Percentiles rank a stretch among this genome's conserved stretches.
Conservation (phyloP, 2,329 filamentous ascomycete genomes). For the Aspergillus udagawae region DNA sequence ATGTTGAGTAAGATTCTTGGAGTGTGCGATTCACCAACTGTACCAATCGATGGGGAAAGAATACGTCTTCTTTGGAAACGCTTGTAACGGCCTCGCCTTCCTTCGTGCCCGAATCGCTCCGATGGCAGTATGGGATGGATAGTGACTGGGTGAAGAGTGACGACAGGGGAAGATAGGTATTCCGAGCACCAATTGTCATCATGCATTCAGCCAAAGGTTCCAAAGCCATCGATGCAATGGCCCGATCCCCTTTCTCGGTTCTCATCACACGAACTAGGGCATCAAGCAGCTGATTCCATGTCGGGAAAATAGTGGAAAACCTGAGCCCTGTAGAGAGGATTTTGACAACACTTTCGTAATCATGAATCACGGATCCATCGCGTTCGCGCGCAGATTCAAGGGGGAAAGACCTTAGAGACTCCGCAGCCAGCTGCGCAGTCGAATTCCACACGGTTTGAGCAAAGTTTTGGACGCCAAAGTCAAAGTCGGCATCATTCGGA, state of each 20-base stretch:
- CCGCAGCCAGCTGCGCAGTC: constrained; percentile 29
- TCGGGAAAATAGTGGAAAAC: constrained; percentile 23
- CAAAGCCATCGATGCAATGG: constrained; percentile 61
- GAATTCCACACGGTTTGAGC: constrained; percentile 33
- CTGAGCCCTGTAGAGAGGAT: constrained; percentile 60
- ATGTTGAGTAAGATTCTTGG: constrained; percentile 50
- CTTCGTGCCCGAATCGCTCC: not conserved
- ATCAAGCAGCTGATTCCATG: constrained; percentile 54
- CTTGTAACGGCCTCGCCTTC: not conserved
- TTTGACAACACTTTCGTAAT: constrained; percentile 66
- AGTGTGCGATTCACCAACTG: constrained; percentile 55
- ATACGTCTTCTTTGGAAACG: not conserved
- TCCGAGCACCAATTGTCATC: constrained; percentile 23
- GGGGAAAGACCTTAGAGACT: constrained; percentile 39
- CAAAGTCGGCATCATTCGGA: constrained; percentile 11
- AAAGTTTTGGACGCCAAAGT: constrained; percentile 8
- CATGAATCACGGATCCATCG: constrained; percentile 54
- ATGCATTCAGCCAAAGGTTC: constrained; percentile 65
- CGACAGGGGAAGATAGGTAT: constrained; percentile 33
- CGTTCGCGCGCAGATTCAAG: constrained; percentile 41
- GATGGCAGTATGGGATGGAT: constrained; percentile 28
- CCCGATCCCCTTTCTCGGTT: constrained; percentile 63
- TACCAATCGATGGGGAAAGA: constrained; percentile 56
- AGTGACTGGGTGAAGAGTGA: constrained; percentile 32
- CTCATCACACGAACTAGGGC: constrained; percentile 54